Conservation (phyloP, 345 rosid genomes). For the Eucalyptus melliodora region DNA sequence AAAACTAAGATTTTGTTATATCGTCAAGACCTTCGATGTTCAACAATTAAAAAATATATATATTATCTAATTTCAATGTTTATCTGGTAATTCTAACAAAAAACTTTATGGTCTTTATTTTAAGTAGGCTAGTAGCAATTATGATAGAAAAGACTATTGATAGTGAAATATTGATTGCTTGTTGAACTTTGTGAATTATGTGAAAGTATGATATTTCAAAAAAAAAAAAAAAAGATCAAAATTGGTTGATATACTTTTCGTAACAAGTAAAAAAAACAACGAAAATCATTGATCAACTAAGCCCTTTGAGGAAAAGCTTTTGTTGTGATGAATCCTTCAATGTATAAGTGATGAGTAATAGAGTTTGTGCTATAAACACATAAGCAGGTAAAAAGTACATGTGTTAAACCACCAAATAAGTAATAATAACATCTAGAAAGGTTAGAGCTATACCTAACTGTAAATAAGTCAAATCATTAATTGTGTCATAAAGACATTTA, state of each 20-base stretch:
- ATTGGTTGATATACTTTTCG: neutral
- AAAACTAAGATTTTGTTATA: neutral
- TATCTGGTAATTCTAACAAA: neutral
- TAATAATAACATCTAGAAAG: neutral
- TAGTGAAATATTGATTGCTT: neutral
- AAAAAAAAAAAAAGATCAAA: too few relatives aligned
- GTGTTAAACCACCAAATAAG: neutral
- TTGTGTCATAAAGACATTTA: neutral
- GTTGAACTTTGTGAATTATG: neutral
- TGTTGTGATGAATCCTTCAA: neutral
- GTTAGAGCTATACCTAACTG: neutral
- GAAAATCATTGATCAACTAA: neutral
- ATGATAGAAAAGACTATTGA: neutral
- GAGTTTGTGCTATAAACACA: neutral
- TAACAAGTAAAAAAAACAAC: neutral
- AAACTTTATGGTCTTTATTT: neutral
- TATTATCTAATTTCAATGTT: neutral
- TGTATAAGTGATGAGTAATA: neutral
- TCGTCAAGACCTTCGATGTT: neutral
- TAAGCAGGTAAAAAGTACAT: neutral
- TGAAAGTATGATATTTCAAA: neutral
- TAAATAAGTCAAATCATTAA: neutral
- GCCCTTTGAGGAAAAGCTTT: neutral
- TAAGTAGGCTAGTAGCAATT: neutral
- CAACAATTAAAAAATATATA: neutral